Conservation (phyloP, 176 grass and related monocot species). For the Cenchrus purpureus region DNA sequence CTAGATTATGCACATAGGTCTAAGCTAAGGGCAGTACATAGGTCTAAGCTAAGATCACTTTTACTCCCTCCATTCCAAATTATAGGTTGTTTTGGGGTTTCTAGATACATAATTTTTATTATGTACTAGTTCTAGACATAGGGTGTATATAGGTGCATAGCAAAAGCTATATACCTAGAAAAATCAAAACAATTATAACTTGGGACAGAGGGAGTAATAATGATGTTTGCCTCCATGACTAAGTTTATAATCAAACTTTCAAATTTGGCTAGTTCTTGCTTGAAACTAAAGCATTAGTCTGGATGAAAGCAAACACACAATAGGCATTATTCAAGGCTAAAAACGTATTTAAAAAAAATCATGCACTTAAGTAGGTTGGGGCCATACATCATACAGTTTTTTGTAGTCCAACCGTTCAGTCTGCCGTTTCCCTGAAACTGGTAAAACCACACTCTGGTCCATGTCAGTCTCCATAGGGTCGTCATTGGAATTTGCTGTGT, state of each 20-base stretch:
- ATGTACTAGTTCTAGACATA: too few relatives aligned
- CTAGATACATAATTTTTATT: too few relatives aligned
- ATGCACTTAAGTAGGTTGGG: slow-evolving; percentile 19
- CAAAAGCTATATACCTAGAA: too few relatives aligned
- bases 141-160: too few relatives aligned
- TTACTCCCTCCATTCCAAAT: too few relatives aligned
- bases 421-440: slow-evolving; percentile 52
- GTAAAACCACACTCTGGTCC: slow-evolving; percentile 34
- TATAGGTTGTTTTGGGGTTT: too few relatives aligned
- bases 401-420: slow-evolving; percentile 72
- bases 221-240: not conserved
- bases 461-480: slow-evolving; percentile 45
- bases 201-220: not conserved
- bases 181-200: too few relatives aligned
- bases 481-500: slow-evolving; percentile 25
- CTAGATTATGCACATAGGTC: not conserved
- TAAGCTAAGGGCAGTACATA: not conserved
- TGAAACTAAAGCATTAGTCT: slow-evolving; percentile 9
- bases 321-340: not conserved
- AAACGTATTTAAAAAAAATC: slow-evolving; percentile 6
- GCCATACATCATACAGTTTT: slow-evolving; percentile 79
- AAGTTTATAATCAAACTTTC: slow-evolving; percentile 15
- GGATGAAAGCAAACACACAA: not conserved
- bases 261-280: slow-evolving; percentile 23
- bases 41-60: not conserved